A percentile compares a stretch with the other conserved stretches of the same genome.
phyloP scores from a whole-genome alignment of 164 flowering plant species.

The Annona squamosa region DNA sequence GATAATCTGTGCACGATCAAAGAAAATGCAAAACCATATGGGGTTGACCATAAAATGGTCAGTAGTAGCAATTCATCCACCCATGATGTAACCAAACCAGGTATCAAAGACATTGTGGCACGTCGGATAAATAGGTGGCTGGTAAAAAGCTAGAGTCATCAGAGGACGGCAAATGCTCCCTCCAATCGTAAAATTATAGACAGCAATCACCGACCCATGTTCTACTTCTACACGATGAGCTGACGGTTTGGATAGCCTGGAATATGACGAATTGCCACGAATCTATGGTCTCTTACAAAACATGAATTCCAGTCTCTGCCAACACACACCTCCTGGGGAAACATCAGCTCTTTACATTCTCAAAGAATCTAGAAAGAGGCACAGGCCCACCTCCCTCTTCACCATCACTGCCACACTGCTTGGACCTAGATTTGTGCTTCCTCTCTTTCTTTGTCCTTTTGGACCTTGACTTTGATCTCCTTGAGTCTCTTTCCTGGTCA shows the following conservation, averaged over 20 bases:
- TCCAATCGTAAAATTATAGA: background rate
- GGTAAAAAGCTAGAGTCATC: too few species aligned
- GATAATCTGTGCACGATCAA: too few species aligned
- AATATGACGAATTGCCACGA: background rate
- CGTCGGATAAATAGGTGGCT: too few species aligned
- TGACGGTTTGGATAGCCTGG: background rate
- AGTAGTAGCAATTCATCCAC: too few species aligned
- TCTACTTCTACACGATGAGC: background rate
- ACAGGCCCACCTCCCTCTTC: conserved; percentile 70
- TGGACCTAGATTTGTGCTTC: conserved; percentile 57
- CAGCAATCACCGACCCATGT: background rate
- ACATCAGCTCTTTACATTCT: conserved; percentile 50
- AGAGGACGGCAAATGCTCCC: too few species aligned
- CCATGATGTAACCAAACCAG: too few species aligned
- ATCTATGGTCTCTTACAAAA: background rate
- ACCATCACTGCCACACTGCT: conserved; percentile 38
- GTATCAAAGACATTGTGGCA: too few species aligned
- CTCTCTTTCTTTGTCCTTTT: conserved; percentile 66
- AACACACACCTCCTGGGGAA: background rate
- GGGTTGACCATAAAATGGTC: too few species aligned
- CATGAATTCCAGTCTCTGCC: background rate
- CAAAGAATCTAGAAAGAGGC: conserved; percentile 94
- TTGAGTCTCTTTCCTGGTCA: conserved; percentile 64
- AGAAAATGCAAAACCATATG: too few species aligned
- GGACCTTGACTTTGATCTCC: conserved; percentile 70